Base-by-base conservation (phyloP, 768 basidiomycete genomes). In the Fomitopsis pulvina region DNA sequence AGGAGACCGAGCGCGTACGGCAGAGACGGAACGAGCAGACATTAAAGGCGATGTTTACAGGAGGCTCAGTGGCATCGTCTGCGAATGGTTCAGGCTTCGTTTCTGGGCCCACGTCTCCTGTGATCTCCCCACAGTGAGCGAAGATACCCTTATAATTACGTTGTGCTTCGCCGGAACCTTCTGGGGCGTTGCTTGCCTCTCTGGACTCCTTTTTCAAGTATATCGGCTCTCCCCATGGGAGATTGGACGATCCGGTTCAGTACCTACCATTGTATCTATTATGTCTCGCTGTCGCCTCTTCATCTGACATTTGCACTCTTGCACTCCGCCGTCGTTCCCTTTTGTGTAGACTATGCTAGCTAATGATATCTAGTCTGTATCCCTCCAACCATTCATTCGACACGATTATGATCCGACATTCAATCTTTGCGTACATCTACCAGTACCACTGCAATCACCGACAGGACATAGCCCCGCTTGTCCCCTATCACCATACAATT, bases 1-100 rank as follows among this genome's bases (percentile, higher is more conserved):
- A 94, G 66, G 92, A 95, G 70, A 78, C 72, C 21, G 95, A 99
- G 70, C 75, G 95, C 50, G 76, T 94, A 57, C 73, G 94, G 58
- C 87, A 92, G 73, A 81, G 80, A 63, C 74, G 82, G 66, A 91
- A 88, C 62, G 92, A 93, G 47, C 66, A 81, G 69, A 83, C 90
- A 20, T 69, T 98, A 56, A 92, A 86, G 71, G 87, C 88, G 26
- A 95, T 97, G 90, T 93, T 93, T 63, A 76, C 63, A 28, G 71
- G 69, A 3, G 45, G 52, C 26, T 18, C 28, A 3, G 28, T 9
- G 29, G 21, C 46, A n/a, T 25, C 46, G 4, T 44, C 39, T 8
- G 3, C 45, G 47, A 11, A 42, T 24, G 21, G 27, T 26, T 37
- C 45, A 14, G 39, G 25, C 1, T 18, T 34, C 1, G 38, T 21